Evolutionary conservation across 768 basidiomycete species (phyloP).

Genomic region (Suillus discolor): DNA sequence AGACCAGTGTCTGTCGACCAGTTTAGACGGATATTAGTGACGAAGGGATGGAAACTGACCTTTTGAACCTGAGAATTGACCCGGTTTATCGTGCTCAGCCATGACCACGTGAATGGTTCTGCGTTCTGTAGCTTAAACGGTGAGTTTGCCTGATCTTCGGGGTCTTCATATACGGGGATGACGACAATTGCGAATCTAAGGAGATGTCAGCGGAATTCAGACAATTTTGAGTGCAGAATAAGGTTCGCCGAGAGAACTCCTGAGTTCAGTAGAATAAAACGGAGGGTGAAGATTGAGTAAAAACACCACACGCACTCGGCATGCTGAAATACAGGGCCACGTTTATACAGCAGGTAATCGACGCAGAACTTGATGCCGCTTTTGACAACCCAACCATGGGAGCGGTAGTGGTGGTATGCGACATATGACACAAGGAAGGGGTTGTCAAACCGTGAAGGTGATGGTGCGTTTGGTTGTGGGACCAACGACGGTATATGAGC

Average conservation of each 20-base stretch:
- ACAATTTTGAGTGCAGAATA: not conserved
- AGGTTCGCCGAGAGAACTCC: not conserved
- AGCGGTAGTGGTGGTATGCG: conserved; percentile 92
- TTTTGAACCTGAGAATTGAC: conserved; percentile 1
- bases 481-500: conserved; percentile 48
- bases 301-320: conserved; percentile 73
- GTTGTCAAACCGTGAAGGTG: conserved; percentile 71
- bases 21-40: not conserved
- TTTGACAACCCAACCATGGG: conserved; percentile 96
- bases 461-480: conserved; percentile 26
- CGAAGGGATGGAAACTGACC: not conserved
- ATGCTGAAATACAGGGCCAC: conserved; percentile 93
- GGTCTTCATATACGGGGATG: conserved; percentile 88
- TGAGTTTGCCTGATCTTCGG: conserved; percentile 65
- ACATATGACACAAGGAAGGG: conserved; percentile 91
- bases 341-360: conserved; percentile 92
- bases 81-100: conserved; percentile 36
- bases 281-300: not conserved
- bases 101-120: conserved; percentile 80
- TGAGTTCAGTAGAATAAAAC: not conserved
- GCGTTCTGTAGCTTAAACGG: conserved; percentile 66
- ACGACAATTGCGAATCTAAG: conserved; percentile 88
- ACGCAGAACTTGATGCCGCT: conserved; percentile 97
- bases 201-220: not conserved
- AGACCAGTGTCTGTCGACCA: conserved; percentile 72